Percentiles rank a stretch among this genome's conserved stretches.
Evolutionary conservation across 176 grass and related monocot genomes (phyloP).

Genomic region (Carex kokanica): DNA sequence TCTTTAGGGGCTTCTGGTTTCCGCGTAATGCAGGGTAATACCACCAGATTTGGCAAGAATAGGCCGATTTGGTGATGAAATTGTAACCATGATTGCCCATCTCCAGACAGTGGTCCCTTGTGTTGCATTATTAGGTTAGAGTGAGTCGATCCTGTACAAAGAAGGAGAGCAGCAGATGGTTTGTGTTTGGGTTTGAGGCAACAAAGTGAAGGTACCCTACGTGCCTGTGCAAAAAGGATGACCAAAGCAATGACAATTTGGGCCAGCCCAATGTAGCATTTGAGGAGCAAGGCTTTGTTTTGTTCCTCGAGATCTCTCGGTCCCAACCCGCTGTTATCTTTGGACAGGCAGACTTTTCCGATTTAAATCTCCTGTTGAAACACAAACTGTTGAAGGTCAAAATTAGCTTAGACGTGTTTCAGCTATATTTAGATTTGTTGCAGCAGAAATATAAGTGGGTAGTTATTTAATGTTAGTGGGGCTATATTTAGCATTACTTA

Average conservation of each 20-base stretch:
- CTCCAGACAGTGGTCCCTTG: neutral
- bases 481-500: no score
- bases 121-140: neutral
- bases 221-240: neutral
- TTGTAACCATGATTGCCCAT: neutral
- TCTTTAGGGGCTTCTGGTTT: neutral
- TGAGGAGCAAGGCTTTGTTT: neutral
- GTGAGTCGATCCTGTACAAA: neutral
- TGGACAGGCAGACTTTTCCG: neutral
- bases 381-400: no score
- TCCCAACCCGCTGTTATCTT: neutral
- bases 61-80: neutral
- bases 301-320: neutral
- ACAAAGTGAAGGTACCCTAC: neutral
- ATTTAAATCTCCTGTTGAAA: neutral
- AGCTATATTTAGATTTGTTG: no score
- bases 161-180: neutral
- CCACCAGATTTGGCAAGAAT: neutral
- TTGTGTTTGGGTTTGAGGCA: neutral
- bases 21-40: neutral
- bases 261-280: neutral
- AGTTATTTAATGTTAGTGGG: no score
- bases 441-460: no score
- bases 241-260: neutral
- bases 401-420: no score